phyloP scores from a whole-genome alignment of 768 basidiomycete species.

The Dentipellis fragilis region DNA sequence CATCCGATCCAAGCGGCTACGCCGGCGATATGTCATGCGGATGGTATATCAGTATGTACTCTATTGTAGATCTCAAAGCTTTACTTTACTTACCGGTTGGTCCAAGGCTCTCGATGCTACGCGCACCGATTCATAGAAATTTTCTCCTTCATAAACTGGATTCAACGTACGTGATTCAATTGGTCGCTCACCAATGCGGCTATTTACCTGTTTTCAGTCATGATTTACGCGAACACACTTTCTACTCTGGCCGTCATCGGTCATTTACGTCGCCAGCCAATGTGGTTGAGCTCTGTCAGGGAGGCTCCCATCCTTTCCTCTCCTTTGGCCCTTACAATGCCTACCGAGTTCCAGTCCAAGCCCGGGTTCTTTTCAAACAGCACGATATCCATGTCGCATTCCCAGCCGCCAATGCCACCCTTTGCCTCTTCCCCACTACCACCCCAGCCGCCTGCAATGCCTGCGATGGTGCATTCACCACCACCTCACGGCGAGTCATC shows the following conservation, averaged over 20 bases:
- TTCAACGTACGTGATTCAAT: background rate
- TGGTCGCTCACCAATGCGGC: background rate
- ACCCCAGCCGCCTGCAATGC: background rate
- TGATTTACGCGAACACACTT: conserved; percentile 1
- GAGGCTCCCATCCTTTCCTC: background rate
- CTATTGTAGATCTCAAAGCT: no score
- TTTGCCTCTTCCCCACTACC: background rate
- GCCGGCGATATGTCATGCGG: background rate
- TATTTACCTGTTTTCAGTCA: background rate
- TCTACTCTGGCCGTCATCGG: background rate
- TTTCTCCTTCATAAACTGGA: background rate
- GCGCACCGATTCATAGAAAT: background rate
- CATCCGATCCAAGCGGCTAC: background rate
- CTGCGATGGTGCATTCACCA: background rate
- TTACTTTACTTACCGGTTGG: no score
- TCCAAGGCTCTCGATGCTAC: background rate
- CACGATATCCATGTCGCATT: background rate
- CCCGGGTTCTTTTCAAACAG: background rate
- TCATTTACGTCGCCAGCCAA: background rate
- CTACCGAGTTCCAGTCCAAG: background rate
- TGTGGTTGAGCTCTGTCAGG: background rate
- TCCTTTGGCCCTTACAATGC: background rate
- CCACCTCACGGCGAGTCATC: no score
- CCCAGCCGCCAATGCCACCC: background rate
- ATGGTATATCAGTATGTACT: no score